phyloP scores from a whole-genome alignment of 495 filamentous ascomycete genomes.

The Lasiosphaeriaceae sp. region DNA sequence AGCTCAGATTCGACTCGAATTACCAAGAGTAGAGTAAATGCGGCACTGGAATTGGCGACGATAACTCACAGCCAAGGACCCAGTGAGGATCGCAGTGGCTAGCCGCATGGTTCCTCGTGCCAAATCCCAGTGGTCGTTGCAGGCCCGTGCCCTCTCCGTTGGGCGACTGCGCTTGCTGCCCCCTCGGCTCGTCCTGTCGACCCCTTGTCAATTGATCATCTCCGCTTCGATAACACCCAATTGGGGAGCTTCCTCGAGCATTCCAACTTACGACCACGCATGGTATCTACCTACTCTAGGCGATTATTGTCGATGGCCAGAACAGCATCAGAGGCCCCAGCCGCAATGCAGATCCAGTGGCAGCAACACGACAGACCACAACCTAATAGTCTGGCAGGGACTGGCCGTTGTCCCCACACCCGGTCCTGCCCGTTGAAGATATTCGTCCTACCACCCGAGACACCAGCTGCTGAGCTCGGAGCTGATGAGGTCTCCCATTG shows the following conservation, averaged over 20 bases:
- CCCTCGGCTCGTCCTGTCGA: slow-evolving; percentile 4
- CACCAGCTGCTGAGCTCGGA: too few relatives aligned
- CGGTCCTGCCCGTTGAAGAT: too few relatives aligned
- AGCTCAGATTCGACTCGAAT: too few relatives aligned
- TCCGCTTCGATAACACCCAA: neutral
- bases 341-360: neutral
- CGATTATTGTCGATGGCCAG: neutral
- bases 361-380: too few relatives aligned
- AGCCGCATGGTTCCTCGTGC: slow-evolving; percentile 16
- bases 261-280: too few relatives aligned
- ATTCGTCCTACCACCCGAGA: too few relatives aligned
- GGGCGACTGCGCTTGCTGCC: slow-evolving; percentile 16
- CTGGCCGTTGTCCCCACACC: too few relatives aligned
- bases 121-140: slow-evolving; percentile 20
- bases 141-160: slow-evolving; percentile 23
- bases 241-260: too few relatives aligned
- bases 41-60: neutral
- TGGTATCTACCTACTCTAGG: too few relatives aligned
- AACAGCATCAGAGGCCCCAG: neutral
- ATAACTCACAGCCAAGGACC: neutral
- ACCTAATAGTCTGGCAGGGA: too few relatives aligned
- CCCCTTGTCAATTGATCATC: neutral
- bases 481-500: too few relatives aligned
- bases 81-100: neutral
- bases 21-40: neutral